Percentiles rank a stretch among this genome's conserved stretches.
These are phyloP conservation scores for Calonectria leucothoes DNA, from an alignment of 2,329 filamentous ascomycete species.

Conservation along the genomic window DNA sequence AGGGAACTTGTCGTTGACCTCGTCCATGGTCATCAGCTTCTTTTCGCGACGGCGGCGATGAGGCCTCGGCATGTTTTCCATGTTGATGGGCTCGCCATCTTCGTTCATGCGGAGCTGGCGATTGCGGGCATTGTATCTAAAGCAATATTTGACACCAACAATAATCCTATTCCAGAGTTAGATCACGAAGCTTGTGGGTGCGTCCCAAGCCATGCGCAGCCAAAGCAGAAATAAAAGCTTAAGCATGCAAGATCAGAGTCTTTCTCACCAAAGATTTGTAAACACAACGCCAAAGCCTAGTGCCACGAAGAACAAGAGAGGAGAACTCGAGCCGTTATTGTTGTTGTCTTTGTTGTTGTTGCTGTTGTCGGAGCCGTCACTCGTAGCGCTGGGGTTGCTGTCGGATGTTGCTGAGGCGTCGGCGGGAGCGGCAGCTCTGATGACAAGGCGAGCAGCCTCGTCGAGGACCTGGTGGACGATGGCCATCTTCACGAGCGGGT, in stretches of 20 bases:
- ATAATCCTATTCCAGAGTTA: conserved; percentile 81
- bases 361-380: conserved; percentile 12
- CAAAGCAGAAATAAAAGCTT: not conserved
- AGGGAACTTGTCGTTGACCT: conserved; percentile 97
- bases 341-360: conserved; percentile 29
- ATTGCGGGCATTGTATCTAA: conserved; percentile 96
- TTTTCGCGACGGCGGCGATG: conserved; percentile 93
- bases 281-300: conserved; percentile 98
- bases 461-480: conserved; percentile 38
- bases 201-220: conserved; percentile 74
- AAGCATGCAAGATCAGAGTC: conserved; percentile 44
- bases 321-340: conserved; percentile 53
- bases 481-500: conserved; percentile 37
- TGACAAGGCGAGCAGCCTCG: conserved; percentile 41
- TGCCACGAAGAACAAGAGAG: conserved; percentile 85
- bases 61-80: conserved; percentile 85
- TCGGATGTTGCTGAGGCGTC: conserved; percentile 33
- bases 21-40: conserved; percentile 99
- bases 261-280: conserved; percentile 93
- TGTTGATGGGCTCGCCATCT: conserved; percentile 88
- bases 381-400: conserved; percentile 32
- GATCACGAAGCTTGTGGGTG: conserved; percentile 19
- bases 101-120: conserved; percentile 81
- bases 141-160: conserved; percentile 99
- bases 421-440: conserved; percentile 33